Evolutionary conservation across 192 early-diverging fungal species (phyloP).

Genomic region (Coemansia sp.): DNA sequence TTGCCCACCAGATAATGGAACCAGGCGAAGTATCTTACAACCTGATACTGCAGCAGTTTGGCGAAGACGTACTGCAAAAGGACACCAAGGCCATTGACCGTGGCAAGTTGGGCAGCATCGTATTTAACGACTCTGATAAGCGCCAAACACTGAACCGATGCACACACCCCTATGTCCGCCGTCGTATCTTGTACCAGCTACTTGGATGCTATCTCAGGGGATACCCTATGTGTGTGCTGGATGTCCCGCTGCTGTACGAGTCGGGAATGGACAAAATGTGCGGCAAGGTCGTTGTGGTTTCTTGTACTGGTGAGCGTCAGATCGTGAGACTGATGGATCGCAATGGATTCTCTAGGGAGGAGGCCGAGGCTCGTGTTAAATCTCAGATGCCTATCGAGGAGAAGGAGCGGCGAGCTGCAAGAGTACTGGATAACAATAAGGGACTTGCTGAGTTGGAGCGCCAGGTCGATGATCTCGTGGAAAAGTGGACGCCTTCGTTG

Average conservation of each 20-base stretch:
- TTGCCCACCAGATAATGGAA: slow-evolving; percentile 85
- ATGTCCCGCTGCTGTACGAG: slow-evolving; percentile 94
- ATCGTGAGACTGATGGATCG: slow-evolving; percentile 72
- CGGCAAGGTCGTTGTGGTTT: slow-evolving; percentile 72
- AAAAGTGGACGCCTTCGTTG: slow-evolving; percentile 33
- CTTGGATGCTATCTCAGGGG: slow-evolving; percentile 73
- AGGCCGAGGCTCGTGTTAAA: slow-evolving; percentile 72
- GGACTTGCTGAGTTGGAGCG: slow-evolving; percentile 53
- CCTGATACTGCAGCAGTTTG: slow-evolving; percentile 77
- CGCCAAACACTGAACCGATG: slow-evolving; percentile 76
- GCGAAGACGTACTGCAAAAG: slow-evolving; percentile 62
- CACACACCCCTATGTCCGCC: slow-evolving; percentile 86
- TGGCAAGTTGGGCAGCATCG: slow-evolving; percentile 72
- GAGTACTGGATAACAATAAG: slow-evolving; percentile 86
- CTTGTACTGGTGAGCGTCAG: slow-evolving; percentile 75
- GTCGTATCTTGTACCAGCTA: slow-evolving; percentile 76
- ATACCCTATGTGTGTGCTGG: slow-evolving; percentile 73
- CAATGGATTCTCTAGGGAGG: slow-evolving; percentile 61
- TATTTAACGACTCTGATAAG: slow-evolving; percentile 76
- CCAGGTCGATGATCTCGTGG: slow-evolving; percentile 23
- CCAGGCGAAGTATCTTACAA: slow-evolving; percentile 75
- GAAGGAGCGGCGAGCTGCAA: slow-evolving; percentile 76
- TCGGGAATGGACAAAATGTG: slow-evolving; percentile 75
- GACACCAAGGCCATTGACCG: slow-evolving; percentile 67
- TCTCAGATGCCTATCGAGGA: slow-evolving; percentile 84